A percentile compares a stretch with the other conserved stretches of the same genome.
phyloP scores from a whole-genome alignment of 2,329 filamentous ascomycete genomes.

The Pezicula radicicola region DNA sequence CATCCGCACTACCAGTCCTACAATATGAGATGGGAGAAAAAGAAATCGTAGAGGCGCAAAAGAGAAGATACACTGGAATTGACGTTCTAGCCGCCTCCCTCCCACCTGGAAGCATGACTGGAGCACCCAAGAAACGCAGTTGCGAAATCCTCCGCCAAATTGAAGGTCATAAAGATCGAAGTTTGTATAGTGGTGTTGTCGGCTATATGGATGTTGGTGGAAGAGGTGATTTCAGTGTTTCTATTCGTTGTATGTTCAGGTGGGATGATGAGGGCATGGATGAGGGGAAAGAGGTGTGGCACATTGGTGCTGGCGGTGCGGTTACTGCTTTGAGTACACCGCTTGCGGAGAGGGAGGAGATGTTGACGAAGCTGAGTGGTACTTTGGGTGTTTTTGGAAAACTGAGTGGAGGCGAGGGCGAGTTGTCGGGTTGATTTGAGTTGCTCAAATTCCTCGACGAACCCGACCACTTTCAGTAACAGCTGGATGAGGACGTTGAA shows the following conservation, averaged over 20 bases:
- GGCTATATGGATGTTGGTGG: constrained; percentile 88
- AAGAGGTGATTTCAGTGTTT: constrained; percentile 84
- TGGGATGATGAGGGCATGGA: constrained; percentile 58
- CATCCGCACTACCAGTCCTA: constrained; percentile 17
- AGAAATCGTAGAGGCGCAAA: constrained; percentile 10
- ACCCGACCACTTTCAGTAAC: no score
- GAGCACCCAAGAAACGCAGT: constrained; percentile 88
- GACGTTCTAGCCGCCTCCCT: constrained; percentile 75
- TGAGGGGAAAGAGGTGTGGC: constrained; percentile 60
- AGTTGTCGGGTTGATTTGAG: no score
- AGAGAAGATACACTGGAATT: constrained; percentile 54
- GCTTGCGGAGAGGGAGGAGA: constrained; percentile 84
- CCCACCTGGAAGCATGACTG: constrained; percentile 94
- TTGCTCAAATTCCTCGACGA: no score
- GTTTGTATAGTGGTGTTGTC: constrained; percentile 83
- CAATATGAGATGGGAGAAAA: constrained; percentile 1
- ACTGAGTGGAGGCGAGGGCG: no score
- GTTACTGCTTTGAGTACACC: constrained; percentile 81
- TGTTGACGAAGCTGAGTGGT: constrained; percentile 63
- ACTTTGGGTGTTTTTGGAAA: constrained; percentile 23
- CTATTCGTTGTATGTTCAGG: constrained; percentile 78
- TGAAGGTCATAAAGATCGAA: constrained; percentile 60
- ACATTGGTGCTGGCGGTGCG: constrained; percentile 84
- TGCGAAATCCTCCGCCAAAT: constrained; percentile 76
- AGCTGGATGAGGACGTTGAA: no score